phyloP scores from a whole-genome alignment of 2,329 filamentous ascomycete species.

The Hymenoscyphus linearis region DNA sequence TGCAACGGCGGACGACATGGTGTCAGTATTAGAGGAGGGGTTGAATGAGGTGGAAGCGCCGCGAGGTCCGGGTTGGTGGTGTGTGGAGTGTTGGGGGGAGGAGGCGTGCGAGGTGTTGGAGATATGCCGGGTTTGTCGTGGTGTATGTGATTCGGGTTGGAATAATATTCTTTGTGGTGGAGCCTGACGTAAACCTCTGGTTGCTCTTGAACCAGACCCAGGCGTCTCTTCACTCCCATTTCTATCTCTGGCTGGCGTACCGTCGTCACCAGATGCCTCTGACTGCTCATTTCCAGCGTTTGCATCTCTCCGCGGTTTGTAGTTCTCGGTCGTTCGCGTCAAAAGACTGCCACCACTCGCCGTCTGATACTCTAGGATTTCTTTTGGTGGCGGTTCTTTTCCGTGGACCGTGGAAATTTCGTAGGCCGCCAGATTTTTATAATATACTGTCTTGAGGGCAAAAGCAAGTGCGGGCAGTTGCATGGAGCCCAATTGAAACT shows the following conservation, averaged over 20 bases:
- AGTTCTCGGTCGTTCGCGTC: constrained; percentile 74
- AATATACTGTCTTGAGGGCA: constrained; percentile 80
- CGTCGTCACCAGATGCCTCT: constrained; percentile 55
- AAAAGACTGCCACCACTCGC: constrained; percentile 80
- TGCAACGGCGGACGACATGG: constrained; percentile 55
- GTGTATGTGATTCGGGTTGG: constrained; percentile 68
- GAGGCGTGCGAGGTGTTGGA: constrained; percentile 29
- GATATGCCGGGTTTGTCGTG: constrained; percentile 57
- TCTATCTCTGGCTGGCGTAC: constrained; percentile 50
- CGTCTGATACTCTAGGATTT: constrained; percentile 72
- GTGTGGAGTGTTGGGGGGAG: constrained; percentile 24
- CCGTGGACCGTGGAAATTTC: constrained; percentile 75
- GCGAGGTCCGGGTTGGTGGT: constrained; percentile 26
- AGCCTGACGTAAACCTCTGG: constrained; percentile 69
- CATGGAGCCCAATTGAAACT: constrained; percentile 67
- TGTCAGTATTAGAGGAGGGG: constrained; percentile 49
- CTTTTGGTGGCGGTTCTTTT: constrained; percentile 77
- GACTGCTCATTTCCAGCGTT: constrained; percentile 49
- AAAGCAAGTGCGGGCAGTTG: constrained; percentile 83
- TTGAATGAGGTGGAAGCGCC: constrained; percentile 42
- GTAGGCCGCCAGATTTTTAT: constrained; percentile 82
- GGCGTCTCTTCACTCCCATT: constrained; percentile 45
- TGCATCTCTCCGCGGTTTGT: constrained; percentile 41
- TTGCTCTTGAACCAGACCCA: constrained; percentile 50
- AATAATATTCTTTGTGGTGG: constrained; percentile 80